phyloP scores from a whole-genome alignment of 768 basidiomycete genomes.

The Xanthoconium purpureum region DNA sequence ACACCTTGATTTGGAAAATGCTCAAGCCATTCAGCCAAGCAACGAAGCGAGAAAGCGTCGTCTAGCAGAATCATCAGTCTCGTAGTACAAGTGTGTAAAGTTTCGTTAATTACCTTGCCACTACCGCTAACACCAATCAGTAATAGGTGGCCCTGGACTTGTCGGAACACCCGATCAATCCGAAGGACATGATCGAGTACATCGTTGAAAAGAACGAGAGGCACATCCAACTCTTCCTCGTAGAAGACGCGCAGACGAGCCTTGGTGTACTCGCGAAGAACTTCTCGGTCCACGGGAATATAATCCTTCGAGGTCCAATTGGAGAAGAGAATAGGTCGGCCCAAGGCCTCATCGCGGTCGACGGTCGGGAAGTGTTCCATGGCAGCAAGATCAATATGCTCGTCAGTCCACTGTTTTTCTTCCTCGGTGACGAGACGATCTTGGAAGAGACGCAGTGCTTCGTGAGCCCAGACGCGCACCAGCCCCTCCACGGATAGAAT shows the following conservation, averaged over 20 bases:
- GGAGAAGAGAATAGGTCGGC: constrained; percentile 91
- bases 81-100: constrained; percentile 1
- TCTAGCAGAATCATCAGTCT: constrained; percentile 47
- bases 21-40: constrained; percentile 99
- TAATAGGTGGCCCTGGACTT: constrained; percentile 93
- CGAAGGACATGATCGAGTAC: constrained; percentile 97
- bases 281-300: constrained; percentile 90
- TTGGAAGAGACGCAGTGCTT: constrained; percentile 95
- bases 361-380: constrained; percentile 92
- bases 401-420: constrained; percentile 94
- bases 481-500: constrained; percentile 92
- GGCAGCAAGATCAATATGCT: constrained; percentile 80
- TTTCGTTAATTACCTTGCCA: constrained; percentile 71
- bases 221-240: constrained; percentile 97
- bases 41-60: constrained; percentile 95
- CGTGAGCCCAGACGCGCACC: constrained; percentile 97
- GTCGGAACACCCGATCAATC: constrained; percentile 98
- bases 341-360: constrained; percentile 79
- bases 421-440: constrained; percentile 93
- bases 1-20: constrained; percentile 99
- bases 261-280: constrained; percentile 93
- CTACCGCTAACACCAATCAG: constrained; percentile 98
- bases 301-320: constrained; percentile 99
- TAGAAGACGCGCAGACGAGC: constrained; percentile 97
- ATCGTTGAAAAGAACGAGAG: constrained; percentile 96